Base-by-base conservation (phyloP, 2,329 filamentous ascomycete genomes). In the Tetracladium maxilliforme region DNA sequence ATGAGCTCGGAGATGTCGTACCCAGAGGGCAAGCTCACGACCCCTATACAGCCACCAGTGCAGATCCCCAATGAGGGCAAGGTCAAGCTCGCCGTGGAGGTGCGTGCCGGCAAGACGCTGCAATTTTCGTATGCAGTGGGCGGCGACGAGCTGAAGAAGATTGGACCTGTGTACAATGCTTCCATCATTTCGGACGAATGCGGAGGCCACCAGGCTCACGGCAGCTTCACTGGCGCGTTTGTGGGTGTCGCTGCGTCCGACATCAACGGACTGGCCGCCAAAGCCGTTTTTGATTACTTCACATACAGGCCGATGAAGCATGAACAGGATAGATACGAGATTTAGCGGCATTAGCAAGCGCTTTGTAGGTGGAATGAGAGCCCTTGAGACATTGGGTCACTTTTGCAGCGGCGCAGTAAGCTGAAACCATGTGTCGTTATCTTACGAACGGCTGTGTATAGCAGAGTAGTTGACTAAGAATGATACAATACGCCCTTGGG, bases 171-270 rank as follows among this genome's bases (percentile, higher is more conserved):
- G 2, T 60, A 61, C 22, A 65, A 74, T 35, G 69, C 68, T 0
- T 65, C 63, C 6, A 61, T 73, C 10, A 31, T 74, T 6, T 66
- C 58, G 8, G 70, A 75, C 35, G 70, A 75, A 46, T 74, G 69
- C 29, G 69, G 69, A 7, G 69, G 68, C 0, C 67, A 73, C 32
- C 57, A 62, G 31, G 56, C 50, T 3, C 65, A 73, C 33, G 69
- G 69, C 2, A 74, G 69, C 41, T 75, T 74, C 33, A 74, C 69
- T 1, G 69, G 69, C 1, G 64, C 69, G 1, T 70, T 70, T 47
- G 58, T 68, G 1, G 64, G 64, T 0, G 44, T 70, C 33, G 64
- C 64, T 2, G 61, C 58, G 20, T 68, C 62, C 4, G 64, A 70
- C 40, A 27, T 67, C 21, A 68, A 70, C 28, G 64, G 64, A 3